These are phyloP conservation scores for Candida sp. DNA, from an alignment of 1,139 yeast species.

Conservation along the genomic window DNA sequence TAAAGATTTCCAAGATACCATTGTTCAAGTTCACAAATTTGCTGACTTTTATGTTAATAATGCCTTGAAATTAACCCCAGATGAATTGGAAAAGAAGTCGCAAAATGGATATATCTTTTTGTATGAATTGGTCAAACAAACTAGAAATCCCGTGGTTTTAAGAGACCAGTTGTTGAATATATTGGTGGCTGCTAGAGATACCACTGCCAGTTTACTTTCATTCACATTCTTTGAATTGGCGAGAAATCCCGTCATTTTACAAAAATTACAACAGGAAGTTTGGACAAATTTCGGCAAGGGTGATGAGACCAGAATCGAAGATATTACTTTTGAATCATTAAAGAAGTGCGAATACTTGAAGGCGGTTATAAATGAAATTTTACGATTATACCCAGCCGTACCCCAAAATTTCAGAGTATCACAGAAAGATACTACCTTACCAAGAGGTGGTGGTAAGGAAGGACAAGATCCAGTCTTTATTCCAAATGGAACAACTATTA, in stretches of 20 bases:
- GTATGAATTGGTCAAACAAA: constrained; percentile 23
- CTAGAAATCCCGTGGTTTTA: constrained; percentile 20
- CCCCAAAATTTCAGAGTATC: constrained; percentile 48
- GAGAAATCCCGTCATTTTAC: constrained; percentile 17
- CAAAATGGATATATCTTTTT: constrained; percentile 20
- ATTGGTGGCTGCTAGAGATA: constrained; percentile 29
- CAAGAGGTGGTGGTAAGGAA: constrained; percentile 52
- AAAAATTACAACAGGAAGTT: constrained; percentile 17
- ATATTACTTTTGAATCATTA: constrained; percentile 40
- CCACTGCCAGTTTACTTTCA: constrained; percentile 26
- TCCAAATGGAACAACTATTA: constrained; percentile 36
- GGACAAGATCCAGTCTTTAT: constrained; percentile 39
- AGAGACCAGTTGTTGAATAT: constrained; percentile 26
- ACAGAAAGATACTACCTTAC: constrained; percentile 43
- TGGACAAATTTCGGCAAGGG: constrained; percentile 17
- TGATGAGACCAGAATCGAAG: constrained; percentile 12
- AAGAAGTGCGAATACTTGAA: constrained; percentile 48
- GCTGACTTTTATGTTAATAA: constrained; percentile 23
- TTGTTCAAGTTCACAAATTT: constrained; percentile 23
- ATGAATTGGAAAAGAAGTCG: constrained; percentile 17
- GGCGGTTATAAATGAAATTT: constrained; percentile 45
- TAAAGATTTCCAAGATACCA: constrained; percentile 17
- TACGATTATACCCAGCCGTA: constrained; percentile 53
- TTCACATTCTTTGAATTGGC: constrained; percentile 20
- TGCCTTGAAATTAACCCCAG: constrained; percentile 24